Evolutionary conservation across 2,329 filamentous ascomycete species (phyloP), one percentile per base, ranked within the genome.

Genomic region (Cytospora schulzeri): DNA sequence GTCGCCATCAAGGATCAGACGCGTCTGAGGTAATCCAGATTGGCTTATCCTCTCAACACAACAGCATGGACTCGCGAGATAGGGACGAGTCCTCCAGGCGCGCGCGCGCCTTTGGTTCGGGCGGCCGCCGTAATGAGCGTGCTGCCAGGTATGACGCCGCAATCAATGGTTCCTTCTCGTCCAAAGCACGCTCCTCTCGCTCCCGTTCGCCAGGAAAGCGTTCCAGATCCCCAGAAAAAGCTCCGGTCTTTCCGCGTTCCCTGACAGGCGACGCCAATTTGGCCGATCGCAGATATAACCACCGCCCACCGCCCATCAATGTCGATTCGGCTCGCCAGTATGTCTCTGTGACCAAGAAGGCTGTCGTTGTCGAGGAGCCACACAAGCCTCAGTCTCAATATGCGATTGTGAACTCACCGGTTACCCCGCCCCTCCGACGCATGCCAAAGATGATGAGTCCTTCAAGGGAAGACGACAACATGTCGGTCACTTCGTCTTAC

Each of bases 201-300:
- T 70, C 70, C 17, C 69, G 65, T 22, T 73, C 71, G 24, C 71
- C 71, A 4, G 56, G 48, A 59, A 72, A 71, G 57, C 64, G 58
- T 57, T 58, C 56, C 55, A 62, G 17, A n/a, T 66, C 68, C 14
- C 59, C 67, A 19, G 51, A 31, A 60, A 70, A 68, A 59, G 26
- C 29, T 14, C 35, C 38, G 33, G 14, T 54, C 22, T 15, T 62
- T 19, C 31, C 64, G 28, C 54, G 22, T 26, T 60, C 60, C 28
- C 17, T 51, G 45, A 22, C 53, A 22, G 54, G 31, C 26, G 60
- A 53, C 5, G 15, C 24, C 45, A 33, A 56, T 33, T 52, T 63
- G 51, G 38, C 56, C 29, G 62, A 60, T 15, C 59, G 57, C 56
- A 58, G 45, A 54, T 51, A 51, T 31, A 38, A 58, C n/a, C 31